Evolutionary conservation across 805 yeast species (phyloP).

Genomic region (Ogataea dorogensis): DNA sequence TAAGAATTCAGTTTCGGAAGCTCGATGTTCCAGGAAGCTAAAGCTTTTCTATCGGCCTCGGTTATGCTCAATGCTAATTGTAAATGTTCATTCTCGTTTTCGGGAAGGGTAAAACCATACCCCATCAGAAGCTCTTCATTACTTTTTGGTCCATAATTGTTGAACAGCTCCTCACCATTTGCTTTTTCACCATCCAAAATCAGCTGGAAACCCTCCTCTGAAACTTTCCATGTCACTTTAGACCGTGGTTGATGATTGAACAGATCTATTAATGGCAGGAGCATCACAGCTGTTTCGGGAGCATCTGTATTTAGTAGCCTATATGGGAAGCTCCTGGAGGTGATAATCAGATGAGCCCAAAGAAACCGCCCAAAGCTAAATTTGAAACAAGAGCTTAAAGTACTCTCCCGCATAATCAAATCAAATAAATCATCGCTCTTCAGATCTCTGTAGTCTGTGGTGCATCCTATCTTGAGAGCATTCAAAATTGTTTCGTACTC

Average conservation of each 20-base stretch:
- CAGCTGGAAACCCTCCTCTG: constrained; percentile 19
- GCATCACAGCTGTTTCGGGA: constrained; percentile 40
- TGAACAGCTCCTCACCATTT: constrained; percentile 50
- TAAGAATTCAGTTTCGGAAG: constrained; percentile 31
- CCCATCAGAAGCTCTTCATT: constrained; percentile 79
- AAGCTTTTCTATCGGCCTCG: constrained; percentile 2
- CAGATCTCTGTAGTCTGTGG: constrained; percentile 9
- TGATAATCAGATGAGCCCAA: constrained; percentile 72
- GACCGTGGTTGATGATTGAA: constrained; percentile 67
- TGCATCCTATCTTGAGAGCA: background rate
- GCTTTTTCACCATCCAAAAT: constrained; percentile 5
- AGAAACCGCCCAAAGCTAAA: constrained; percentile 54
- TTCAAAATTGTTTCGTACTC: constrained; percentile 46
- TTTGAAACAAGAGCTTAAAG: constrained; percentile 30
- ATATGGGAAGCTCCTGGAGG: constrained; percentile 81
- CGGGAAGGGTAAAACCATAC: constrained; percentile 71
- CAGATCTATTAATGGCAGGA: constrained; percentile 76
- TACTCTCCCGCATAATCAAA: constrained; percentile 20
- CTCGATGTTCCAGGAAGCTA: constrained; percentile 22
- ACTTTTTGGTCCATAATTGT: constrained; percentile 86
- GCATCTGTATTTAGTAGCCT: constrained; percentile 42
- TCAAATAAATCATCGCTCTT: constrained; percentile 7
- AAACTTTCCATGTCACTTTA: constrained; percentile 60
- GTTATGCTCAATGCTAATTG: constrained; percentile 60
- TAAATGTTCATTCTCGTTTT: constrained; percentile 56